Evolutionary conservation across 495 filamentous ascomycete species (phyloP).

Genomic region (Pseudoneurospora amorphoporcata): DNA sequence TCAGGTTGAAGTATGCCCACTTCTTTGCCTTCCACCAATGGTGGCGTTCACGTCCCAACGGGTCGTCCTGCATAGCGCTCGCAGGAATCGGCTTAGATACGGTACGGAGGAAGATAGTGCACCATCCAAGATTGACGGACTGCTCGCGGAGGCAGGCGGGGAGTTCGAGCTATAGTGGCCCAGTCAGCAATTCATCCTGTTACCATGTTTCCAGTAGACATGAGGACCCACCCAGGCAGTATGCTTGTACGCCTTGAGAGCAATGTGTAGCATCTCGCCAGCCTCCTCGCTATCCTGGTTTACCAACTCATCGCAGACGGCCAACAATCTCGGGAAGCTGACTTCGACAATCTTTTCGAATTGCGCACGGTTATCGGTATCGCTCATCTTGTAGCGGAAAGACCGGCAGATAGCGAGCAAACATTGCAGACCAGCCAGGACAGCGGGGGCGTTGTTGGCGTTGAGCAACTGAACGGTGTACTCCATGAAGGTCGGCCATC

Average conservation of each 20-base stretch:
- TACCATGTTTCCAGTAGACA: background rate
- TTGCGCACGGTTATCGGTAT: constrained; percentile 65
- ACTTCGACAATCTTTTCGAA: constrained; percentile 90
- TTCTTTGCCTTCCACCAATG: constrained; percentile 99
- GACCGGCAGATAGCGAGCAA: constrained; percentile 85
- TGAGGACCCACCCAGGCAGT: constrained; percentile 73
- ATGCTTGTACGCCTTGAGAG: constrained; percentile 94
- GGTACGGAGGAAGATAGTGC: constrained; percentile 80
- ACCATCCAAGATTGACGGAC: constrained; percentile 84
- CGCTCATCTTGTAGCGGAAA: constrained; percentile 74
- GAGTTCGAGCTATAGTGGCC: constrained; percentile 62
- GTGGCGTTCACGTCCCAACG: constrained; percentile 79
- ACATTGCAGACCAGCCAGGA: constrained; percentile 90
- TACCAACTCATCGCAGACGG: constrained; percentile 77
- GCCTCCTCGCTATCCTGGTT: constrained; percentile 86
- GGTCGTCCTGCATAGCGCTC: constrained; percentile 67
- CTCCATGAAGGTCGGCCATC: constrained; percentile 89
- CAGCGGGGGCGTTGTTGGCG: constrained; percentile 70
- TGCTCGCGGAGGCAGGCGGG: constrained; percentile 65
- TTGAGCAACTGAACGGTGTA: constrained; percentile 80
- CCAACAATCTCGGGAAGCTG: constrained; percentile 82
- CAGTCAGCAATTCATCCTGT: constrained; percentile 23
- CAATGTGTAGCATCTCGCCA: constrained; percentile 90
- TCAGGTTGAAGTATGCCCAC: constrained; percentile 96
- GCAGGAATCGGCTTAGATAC: constrained; percentile 77